Percentiles rank a stretch among this genome's conserved stretches.
These are phyloP conservation scores for Hymenoscyphus fructigenus DNA, from an alignment of 2,329 filamentous ascomycete genomes.

Conservation along the genomic window DNA sequence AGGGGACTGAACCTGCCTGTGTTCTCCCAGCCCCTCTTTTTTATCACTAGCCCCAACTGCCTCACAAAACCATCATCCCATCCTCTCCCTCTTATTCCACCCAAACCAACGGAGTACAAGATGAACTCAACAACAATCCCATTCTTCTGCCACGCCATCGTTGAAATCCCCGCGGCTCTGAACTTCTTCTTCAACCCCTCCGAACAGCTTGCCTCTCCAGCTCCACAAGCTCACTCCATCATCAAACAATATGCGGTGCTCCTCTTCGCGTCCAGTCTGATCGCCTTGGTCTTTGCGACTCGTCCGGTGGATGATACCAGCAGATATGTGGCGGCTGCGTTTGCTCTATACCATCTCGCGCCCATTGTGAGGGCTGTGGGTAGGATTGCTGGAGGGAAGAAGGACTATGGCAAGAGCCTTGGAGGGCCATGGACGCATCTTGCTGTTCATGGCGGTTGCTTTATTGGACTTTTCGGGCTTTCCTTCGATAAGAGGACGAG, in stretches of 20 bases:
- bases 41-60: too few relatives aligned
- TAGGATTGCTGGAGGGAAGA: conserved; percentile 18
- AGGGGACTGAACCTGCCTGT: too few relatives aligned
- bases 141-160: conserved; percentile 37
- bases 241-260: conserved; percentile 42
- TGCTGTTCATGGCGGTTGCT: conserved; percentile 24
- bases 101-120: too few relatives aligned
- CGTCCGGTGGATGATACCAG: conserved; percentile 33
- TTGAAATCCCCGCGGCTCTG: conserved; percentile 39
- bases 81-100: background rate
- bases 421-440: conserved; percentile 33
- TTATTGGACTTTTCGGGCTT: background rate
- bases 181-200: conserved; percentile 40
- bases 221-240: conserved; percentile 38
- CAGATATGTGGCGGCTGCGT: conserved; percentile 35
- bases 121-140: conserved; percentile 12
- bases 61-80: background rate
- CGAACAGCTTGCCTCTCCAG: conserved; percentile 32
- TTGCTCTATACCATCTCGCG: conserved; percentile 39
- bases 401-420: conserved; percentile 16
- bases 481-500: background rate
- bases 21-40: too few relatives aligned
- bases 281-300: conserved; percentile 37
- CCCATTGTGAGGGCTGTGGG: conserved; percentile 33
- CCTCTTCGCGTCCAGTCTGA: conserved; percentile 36